A percentile compares a stretch with the other conserved stretches of the same genome.
Evolutionary conservation across 257 asterid species (phyloP).

Genomic region (Penstemon davidsonii): DNA sequence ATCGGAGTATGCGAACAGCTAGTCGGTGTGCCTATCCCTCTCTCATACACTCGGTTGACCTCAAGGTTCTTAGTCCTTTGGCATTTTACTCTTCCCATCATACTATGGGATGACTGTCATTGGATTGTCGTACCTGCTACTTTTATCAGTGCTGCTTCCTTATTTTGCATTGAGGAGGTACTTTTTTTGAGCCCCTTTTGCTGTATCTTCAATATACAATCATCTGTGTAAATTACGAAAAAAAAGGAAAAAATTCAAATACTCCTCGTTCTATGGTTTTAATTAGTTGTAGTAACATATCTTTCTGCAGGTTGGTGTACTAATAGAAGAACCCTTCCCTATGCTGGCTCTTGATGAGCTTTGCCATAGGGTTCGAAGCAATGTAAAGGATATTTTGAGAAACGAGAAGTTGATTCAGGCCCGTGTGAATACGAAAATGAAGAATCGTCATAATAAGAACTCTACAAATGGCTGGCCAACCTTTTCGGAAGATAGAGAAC

Average conservation of each 20-base stretch:
- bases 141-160: conserved; percentile 88
- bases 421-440: conserved; percentile 45
- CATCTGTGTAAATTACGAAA: not conserved
- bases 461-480: conserved; percentile 68
- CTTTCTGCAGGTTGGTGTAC: conserved; percentile 81
- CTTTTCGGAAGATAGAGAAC: conserved; percentile 39
- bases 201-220: conserved; percentile 1
- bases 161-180: conserved; percentile 97
- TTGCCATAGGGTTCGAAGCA: conserved; percentile 51
- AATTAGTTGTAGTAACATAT: no score
- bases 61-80: conserved; percentile 96
- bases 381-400: conserved; percentile 56
- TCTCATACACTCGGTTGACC: conserved; percentile 89
- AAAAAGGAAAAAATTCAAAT: no score
- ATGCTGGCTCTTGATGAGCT: conserved; percentile 94
- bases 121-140: conserved; percentile 99
- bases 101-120: conserved; percentile 96
- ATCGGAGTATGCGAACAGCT: conserved; percentile 86
- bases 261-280: no score
- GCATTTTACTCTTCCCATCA: conserved; percentile 94
- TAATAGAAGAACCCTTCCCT: conserved; percentile 94
- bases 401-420: conserved; percentile 59
- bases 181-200: conserved; percentile 5
- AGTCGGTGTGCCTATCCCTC: conserved; percentile 83
- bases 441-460: conserved; percentile 32